Base-by-base conservation (phyloP, 2,329 filamentous ascomycete species). In the Colletotrichum musicola region DNA sequence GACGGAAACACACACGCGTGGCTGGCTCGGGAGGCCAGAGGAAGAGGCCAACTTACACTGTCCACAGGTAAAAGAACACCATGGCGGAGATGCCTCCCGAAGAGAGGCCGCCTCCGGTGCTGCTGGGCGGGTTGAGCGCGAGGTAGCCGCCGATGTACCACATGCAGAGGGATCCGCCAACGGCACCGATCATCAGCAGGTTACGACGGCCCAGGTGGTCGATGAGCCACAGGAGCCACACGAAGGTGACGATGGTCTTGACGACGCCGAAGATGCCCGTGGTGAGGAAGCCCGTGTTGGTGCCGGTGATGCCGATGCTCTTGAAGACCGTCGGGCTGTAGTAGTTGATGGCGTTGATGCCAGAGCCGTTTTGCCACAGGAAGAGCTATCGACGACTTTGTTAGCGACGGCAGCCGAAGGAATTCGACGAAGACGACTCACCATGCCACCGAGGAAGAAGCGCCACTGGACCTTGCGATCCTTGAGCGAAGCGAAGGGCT, bases 271-370 rank as follows among this genome's bases (percentile, higher is more conserved):
- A 94, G 71, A 94, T 88, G 25, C 92, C 92, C 0, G 92, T 94
- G 0, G 91, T 92, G 35, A 86, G 76, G 70, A 86, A 81, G 44
- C 79, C 75, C 0, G 80, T 81, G 73, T 80, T 82, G 55, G 80
- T 83, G 13, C 83, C 84, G 1, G 77, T 80, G 58, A 85, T 79
- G 4, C 84, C 84, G 57, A 86, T 80, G 51, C 79, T 81, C 71
- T 81, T 85, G 83, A 94, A 93, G 10, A 93, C 87, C 0, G 87
- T 91, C 0, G 91, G 91, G 1, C 83, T 85, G 78, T 91, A 93
- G 80, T 93, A 94, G 82, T 93, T 94, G 81, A 93, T 90, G 20
- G 92, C 91, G 73, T 94, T 94, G 81, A 94, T 94, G 2, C n/a
- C 44, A 3, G 82, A 85, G 57, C 90, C 90, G 73, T 95, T 95